Percentiles rank a stretch among this genome's conserved stretches.
These are phyloP conservation scores for Fomitopsis pinicola DNA, from an alignment of 1,284 basidiomycete species.

Conservation along the genomic window DNA sequence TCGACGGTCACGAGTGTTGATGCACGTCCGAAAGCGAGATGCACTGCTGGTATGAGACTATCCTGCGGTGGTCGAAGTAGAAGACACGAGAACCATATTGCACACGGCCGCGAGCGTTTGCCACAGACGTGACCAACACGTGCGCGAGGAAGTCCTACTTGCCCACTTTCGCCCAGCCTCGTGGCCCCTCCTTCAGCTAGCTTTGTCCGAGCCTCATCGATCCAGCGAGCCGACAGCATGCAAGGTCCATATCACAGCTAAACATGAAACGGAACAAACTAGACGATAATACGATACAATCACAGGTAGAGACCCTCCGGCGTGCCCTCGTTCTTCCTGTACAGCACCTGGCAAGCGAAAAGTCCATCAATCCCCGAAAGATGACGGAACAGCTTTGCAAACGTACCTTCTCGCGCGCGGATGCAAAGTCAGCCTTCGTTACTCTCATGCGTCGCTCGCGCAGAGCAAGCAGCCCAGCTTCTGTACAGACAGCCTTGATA, in stretches of 20 bases:
- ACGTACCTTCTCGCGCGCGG: constrained; percentile 83
- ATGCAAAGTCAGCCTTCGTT: constrained; percentile 86
- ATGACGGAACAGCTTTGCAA: background rate
- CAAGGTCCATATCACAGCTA: background rate
- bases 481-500: constrained; percentile 97
- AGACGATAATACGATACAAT: constrained; percentile 14
- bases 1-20: too few relatives aligned
- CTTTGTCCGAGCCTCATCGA: background rate
- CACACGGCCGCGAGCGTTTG: background rate
- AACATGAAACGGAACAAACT: background rate
- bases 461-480: constrained; percentile 92
- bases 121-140: background rate
- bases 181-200: background rate
- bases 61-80: too few relatives aligned
- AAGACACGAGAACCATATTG: too few relatives aligned
- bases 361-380: constrained; percentile 6
- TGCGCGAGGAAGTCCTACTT: background rate
- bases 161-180: background rate
- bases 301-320: constrained; percentile 81
- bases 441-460: constrained; percentile 97
- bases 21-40: background rate
- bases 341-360: constrained; percentile 57
- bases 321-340: constrained; percentile 93
- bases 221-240: background rate
- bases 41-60: background rate